Base-by-base conservation (phyloP, 306 rosid species). In the Cucurbita pepo region DNA sequence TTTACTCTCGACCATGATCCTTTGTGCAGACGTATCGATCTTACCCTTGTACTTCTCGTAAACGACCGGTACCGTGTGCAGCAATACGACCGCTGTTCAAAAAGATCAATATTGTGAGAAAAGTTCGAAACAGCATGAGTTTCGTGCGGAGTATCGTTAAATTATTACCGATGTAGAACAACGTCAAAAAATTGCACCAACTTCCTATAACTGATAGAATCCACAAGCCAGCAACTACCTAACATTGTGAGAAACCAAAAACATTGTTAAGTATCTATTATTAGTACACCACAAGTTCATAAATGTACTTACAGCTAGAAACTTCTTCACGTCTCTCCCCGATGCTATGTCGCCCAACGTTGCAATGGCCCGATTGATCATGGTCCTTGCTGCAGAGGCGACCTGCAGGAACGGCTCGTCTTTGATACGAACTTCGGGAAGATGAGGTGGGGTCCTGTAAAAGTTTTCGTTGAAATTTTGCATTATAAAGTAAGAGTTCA, bases 221-320 rank as follows among this genome's bases (percentile, higher is more conserved):
- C 98, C 98, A 92, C 83, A 89, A 76, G 80, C 96, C 86, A 79
- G 84, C 87, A 63, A 90, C 77, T 54, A 83, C 90, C 98, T 92
- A 66, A 56, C 9, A 40, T 62, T 38, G 69, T 62, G 38, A 4
- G 34, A 30, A 30, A 30, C 3, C 34, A 30, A 30, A 30, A 30
- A 30, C 34, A 30, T 30, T 30, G 34, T 30, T 30, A 3, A 30
- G 34, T 30, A 30, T 30, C 34, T 30, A 30, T 30, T 6, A 53
- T 18, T 6, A 53, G 57, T 7, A 16, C 10, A 53, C 18, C 25
- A 18, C 8, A 53, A 0, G 25, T 53, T 53, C 5, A 7, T 3
- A 8, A 37, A 38, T 9, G 71, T 8, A 65, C 90, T 16, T 85
- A 94, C 98, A 66, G 83, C 74, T 63, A 94, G 78, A 79, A 90